Percentiles rank a stretch among this genome's conserved stretches.
These are phyloP conservation scores for Blastocystis sp. DNA, from an alignment of 352 stramenopile genomes.

Conservation along the genomic window DNA sequence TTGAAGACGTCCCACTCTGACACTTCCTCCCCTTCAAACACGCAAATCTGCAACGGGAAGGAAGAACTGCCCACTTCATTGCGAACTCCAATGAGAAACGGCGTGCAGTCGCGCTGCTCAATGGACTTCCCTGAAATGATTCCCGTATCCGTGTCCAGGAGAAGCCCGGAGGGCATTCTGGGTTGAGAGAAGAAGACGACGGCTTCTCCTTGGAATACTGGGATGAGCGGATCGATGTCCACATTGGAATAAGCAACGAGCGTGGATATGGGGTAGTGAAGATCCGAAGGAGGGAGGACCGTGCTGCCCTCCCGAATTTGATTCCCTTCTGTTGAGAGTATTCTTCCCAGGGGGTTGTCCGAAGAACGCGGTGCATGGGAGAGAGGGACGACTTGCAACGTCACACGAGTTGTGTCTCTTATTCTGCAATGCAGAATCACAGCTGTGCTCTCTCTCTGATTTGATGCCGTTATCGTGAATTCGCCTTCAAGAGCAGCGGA, in stretches of 20 bases:
- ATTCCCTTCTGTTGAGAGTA: too few relatives aligned
- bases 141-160: not conserved
- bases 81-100: not conserved
- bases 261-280: not conserved
- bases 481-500: not conserved
- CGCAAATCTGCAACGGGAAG: not conserved
- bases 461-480: not conserved
- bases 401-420: too few relatives aligned
- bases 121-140: not conserved
- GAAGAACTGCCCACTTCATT: constrained; percentile 7
- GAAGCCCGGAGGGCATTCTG: not conserved
- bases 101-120: not conserved
- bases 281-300: not conserved
- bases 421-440: not conserved
- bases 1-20: not conserved
- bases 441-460: not conserved
- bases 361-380: too few relatives aligned
- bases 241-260: not conserved
- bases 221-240: not conserved
- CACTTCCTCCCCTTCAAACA: not conserved
- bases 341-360: too few relatives aligned
- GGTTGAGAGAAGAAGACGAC: not conserved
- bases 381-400: too few relatives aligned
- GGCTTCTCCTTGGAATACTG: not conserved
- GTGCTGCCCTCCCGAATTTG: not conserved